phyloP scores from a whole-genome alignment of 2,329 filamentous ascomycete genomes.

The Fusarium sp. region DNA sequence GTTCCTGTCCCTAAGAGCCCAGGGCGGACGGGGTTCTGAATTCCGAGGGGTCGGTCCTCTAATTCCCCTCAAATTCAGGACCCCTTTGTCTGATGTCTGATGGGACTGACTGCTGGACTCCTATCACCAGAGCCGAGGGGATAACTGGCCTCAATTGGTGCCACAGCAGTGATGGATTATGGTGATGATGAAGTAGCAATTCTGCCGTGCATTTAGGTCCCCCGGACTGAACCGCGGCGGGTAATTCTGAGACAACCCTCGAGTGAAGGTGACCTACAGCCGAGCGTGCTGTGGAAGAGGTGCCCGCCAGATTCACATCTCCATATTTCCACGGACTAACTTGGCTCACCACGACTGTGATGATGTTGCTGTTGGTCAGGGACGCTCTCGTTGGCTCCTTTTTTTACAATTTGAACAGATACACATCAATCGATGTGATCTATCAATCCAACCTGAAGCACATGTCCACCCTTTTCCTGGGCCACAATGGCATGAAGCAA shows the following conservation, averaged over 20 bases:
- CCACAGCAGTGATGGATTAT: background rate
- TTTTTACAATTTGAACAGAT: background rate
- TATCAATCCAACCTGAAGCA: constrained; percentile 18
- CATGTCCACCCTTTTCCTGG: constrained; percentile 14
- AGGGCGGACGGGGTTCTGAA: constrained; percentile 22
- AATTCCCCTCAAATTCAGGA: constrained; percentile 43
- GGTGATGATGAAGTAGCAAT: background rate
- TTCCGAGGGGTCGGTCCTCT: constrained; percentile 37
- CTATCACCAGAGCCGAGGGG: constrained; percentile 3
- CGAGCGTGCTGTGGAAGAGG: constrained; percentile 22
- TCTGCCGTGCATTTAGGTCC: constrained; percentile 1
- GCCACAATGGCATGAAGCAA: background rate
- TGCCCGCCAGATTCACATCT: constrained; percentile 6
- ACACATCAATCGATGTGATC: background rate
- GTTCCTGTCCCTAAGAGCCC: constrained; percentile 8
- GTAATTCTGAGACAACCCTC: constrained; percentile 33
- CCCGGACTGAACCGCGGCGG: constrained; percentile 27
- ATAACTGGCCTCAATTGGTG: background rate
- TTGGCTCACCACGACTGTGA: constrained; percentile 4
- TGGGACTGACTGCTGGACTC: constrained; percentile 17
- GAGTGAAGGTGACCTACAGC: constrained; percentile 19
- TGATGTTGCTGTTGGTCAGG: constrained; percentile 4
- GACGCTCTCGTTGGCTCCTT: constrained; percentile 7
- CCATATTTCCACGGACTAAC: too few species aligned
- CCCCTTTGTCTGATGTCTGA: constrained; percentile 35